Conservation (phyloP, 257 asterid species). For the Linaria vulgaris region DNA sequence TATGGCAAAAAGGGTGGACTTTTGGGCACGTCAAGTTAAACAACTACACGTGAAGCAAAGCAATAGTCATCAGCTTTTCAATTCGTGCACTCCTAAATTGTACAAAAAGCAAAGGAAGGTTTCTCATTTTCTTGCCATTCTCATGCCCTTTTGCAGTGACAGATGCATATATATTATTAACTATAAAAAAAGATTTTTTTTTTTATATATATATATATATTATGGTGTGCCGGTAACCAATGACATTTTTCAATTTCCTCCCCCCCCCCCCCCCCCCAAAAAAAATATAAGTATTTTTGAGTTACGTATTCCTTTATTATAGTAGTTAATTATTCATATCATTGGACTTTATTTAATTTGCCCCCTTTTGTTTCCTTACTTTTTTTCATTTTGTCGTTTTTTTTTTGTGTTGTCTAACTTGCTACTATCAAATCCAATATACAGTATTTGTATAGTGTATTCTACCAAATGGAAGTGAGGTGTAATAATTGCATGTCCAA, state of each 20-base stretch:
- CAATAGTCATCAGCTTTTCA: conserved; percentile 41
- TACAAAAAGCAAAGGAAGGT: too few species aligned
- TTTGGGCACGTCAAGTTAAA: conserved; percentile 38
- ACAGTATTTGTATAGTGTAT: conserved; percentile 23
- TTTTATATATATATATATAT: too few species aligned
- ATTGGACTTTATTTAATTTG: too few species aligned
- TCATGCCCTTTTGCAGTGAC: neutral
- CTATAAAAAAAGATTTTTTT: too few species aligned
- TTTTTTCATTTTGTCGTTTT: conserved; percentile 26
- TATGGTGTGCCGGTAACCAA: neutral
- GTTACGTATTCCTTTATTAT: too few species aligned
- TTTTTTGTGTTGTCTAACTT: conserved; percentile 26
- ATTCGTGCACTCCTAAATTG: conserved; percentile 39
- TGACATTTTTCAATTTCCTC: neutral
- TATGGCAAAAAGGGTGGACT: neutral
- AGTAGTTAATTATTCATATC: too few species aligned
- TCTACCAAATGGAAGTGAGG: conserved; percentile 7
- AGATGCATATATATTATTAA: neutral
- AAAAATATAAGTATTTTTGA: too few species aligned
- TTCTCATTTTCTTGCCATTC: too few species aligned
- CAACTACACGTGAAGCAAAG: conserved; percentile 40
- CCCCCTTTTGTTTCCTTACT: neutral
- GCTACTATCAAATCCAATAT: conserved; percentile 38
- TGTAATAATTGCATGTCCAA: conserved; percentile 13
- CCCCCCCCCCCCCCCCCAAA: too few species aligned